Conservation (phyloP, 139 green algal genomes). For the Axilococcus clingmanii region DNA sequence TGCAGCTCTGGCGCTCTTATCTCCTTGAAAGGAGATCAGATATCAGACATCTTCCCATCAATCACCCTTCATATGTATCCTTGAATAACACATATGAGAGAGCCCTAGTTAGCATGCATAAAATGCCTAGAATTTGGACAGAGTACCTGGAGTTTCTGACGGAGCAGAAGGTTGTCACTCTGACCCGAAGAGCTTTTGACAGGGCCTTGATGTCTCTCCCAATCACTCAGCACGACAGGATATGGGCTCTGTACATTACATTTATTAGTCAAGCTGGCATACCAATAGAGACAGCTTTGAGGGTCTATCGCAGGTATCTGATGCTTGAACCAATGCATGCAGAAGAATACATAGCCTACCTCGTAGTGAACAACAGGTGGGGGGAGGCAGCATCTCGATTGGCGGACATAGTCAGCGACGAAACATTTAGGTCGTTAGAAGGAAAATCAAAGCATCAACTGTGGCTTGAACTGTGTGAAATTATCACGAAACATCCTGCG, state of each 20-base stretch:
- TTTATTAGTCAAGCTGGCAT: constrained; percentile 39
- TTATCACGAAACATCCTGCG: constrained; percentile 83
- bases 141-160: constrained; percentile 84
- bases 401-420: constrained; percentile 73
- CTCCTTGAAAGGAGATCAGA: constrained; percentile 62
- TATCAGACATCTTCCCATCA: constrained; percentile 47
- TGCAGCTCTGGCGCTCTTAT: constrained; percentile 84
- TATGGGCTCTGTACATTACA: constrained; percentile 90
- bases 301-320: constrained; percentile 94
- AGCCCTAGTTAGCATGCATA: constrained; percentile 95
- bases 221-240: constrained; percentile 92
- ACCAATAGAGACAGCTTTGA: constrained; percentile 82
- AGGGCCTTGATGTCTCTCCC: constrained; percentile 80
- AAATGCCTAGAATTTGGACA: constrained; percentile 89
- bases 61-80: constrained; percentile 42
- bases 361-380: constrained; percentile 64
- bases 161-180: constrained; percentile 62
- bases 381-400: constrained; percentile 72
- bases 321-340: constrained; percentile 87
- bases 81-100: constrained; percentile 92
- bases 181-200: constrained; percentile 77
- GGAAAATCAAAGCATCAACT: constrained; percentile 93
- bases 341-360: constrained; percentile 94
- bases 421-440: constrained; percentile 80
- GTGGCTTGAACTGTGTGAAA: constrained; percentile 97